A percentile compares a stretch with the other conserved stretches of the same genome.
Evolutionary conservation across 176 grass and related monocot genomes (phyloP).

Genomic region (Metroxylon sagu): DNA sequence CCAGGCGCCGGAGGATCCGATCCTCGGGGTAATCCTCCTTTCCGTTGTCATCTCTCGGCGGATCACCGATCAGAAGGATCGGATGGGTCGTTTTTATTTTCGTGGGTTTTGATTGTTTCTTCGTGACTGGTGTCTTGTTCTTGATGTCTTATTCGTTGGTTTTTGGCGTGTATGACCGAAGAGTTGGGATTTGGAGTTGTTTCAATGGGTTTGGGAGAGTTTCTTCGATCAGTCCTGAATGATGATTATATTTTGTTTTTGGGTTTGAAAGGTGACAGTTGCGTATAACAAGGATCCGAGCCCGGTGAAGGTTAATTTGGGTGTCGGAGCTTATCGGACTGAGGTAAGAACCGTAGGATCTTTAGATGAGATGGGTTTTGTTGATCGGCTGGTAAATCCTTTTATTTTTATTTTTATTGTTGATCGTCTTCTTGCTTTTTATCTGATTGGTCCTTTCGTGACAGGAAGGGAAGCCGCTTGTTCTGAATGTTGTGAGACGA

Average conservation of each 20-base stretch:
- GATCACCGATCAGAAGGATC: neutral
- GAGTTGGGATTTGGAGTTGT: too few species aligned
- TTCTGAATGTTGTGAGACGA: conserved; percentile 78
- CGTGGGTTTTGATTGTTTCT: too few species aligned
- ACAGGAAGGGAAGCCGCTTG: conserved; percentile 96
- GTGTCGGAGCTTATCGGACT: conserved; percentile 93
- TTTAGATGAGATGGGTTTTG: too few species aligned
- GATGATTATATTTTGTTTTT: conserved; percentile 1
- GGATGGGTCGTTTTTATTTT: too few species aligned
- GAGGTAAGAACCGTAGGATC: conserved; percentile 40
- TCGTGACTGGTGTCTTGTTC: too few species aligned
- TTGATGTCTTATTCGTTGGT: too few species aligned
- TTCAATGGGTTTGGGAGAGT: too few species aligned
- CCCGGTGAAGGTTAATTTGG: conserved; percentile 83
- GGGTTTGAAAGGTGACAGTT: conserved; percentile 56
- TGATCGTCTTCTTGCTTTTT: neutral
- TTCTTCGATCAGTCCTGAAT: too few species aligned
- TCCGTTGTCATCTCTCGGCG: neutral
- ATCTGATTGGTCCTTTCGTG: conserved; percentile 3
- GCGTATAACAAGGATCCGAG: conserved; percentile 98
- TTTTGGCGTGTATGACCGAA: too few species aligned
- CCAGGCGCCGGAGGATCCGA: conserved; percentile 90
- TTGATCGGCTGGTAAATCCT: neutral
- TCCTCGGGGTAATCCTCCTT: conserved; percentile 61
- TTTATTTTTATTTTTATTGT: neutral